Evolutionary conservation across 139 green algal genomes (phyloP), one percentile per base, ranked within the genome.

Genomic region (Coelastrella sp.): DNA sequence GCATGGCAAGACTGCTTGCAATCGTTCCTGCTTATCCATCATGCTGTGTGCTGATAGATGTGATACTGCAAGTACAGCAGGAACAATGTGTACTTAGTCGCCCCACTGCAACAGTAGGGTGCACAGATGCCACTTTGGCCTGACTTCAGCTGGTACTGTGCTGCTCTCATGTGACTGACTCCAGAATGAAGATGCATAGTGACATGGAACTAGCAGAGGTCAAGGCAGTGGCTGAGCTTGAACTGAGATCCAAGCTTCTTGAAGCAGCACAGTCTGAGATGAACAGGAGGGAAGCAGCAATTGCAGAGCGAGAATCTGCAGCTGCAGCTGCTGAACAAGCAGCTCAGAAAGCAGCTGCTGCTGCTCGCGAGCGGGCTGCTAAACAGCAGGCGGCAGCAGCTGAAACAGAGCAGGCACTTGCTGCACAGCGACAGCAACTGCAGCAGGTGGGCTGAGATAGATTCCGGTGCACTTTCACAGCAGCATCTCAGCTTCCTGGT

Each of bases 131-230:
- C n/a, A n/a, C n/a, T n/a, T n/a, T n/a, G n/a, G n/a, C n/a, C n/a
- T n/a, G n/a, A n/a, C n/a, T n/a, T n/a, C n/a, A n/a, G n/a, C n/a
- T n/a, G n/a, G n/a, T n/a, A n/a, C n/a, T n/a, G n/a, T 72, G 62
- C 17, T 72, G 30, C 62, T 27, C 13, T 15, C 48, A 11, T 57
- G 48, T 11, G 17, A 53, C n/a, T 75, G 21, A 25, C 25, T 66
- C 27, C 62, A 85, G 79, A 17, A 53, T 21, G 37, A 86, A 86
- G 67, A 48, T 86, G 32, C n/a, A 37, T 37, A 86, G 34, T 64
- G 80, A 86, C 8, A 71, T 86, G 68, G 80, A 86, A 67, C 34
- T 86, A 8, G 80, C 80, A 27, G 80, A 80, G 37, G 80, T 86
- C 27, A 67, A 51, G 35, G 80, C 50, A 1, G 34, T 37, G 25